Evolutionary conservation across 2,329 filamentous ascomycete genomes (phyloP).

Genomic region (Scorias spongiosa): DNA sequence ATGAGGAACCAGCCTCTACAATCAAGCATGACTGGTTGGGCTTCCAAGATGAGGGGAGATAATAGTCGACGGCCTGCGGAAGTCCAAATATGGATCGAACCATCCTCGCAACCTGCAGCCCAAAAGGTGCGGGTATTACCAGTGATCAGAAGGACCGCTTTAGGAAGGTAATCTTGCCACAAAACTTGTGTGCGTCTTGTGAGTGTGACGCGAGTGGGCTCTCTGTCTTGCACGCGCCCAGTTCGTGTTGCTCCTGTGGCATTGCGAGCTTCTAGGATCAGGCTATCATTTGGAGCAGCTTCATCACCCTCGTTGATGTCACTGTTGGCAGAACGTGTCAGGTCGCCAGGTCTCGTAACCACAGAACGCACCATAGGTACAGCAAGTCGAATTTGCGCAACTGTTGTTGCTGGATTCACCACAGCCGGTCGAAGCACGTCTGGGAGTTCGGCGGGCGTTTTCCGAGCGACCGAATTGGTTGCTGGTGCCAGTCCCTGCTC

Average conservation of each 20-base stretch:
- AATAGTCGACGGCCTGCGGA: conserved; percentile 75
- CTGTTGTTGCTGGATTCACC: conserved; percentile 61
- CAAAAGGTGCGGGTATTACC: conserved; percentile 74
- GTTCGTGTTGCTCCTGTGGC: conserved; percentile 44
- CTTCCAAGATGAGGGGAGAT: conserved; percentile 74
- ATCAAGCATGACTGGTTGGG: conserved; percentile 87
- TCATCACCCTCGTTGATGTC: conserved; percentile 29
- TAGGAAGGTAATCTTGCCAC: conserved; percentile 89
- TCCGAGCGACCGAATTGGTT: conserved; percentile 43
- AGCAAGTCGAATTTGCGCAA: conserved; percentile 72
- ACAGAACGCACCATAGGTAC: conserved; percentile 75
- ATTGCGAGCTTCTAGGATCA: conserved; percentile 81
- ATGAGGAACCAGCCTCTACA: conserved; percentile 80
- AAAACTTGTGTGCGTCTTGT: conserved; percentile 65
- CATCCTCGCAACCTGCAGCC: conserved; percentile 87
- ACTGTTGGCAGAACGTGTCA: conserved; percentile 32
- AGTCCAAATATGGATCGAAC: conserved; percentile 79
- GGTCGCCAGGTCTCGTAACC: conserved; percentile 68
- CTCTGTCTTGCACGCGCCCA: conserved; percentile 47
- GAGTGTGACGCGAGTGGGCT: conserved; percentile 71
- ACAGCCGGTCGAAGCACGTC: conserved; percentile 82
- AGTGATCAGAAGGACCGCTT: conserved; percentile 74
- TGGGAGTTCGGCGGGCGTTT: conserved; percentile 36
- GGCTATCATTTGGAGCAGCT: conserved; percentile 33
- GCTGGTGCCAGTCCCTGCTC: conserved; percentile 66